Evolutionary conservation across 495 filamentous ascomycete genomes (phyloP).

Genomic region (Aspergillus bridgeri): DNA sequence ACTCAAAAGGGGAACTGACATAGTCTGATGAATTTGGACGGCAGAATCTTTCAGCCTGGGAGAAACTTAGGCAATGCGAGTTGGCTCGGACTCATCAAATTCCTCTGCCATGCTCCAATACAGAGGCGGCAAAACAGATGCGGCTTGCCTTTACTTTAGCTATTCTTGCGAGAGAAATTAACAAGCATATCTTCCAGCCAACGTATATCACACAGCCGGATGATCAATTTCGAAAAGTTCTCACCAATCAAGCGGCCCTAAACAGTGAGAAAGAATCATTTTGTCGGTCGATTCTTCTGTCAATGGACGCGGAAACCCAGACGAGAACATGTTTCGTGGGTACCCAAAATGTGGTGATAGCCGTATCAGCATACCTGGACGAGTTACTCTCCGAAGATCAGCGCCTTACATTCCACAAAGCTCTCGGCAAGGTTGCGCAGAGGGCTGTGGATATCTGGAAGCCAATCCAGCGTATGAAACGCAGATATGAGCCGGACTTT

Average conservation of each 20-base stretch:
- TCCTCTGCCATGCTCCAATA: constrained; percentile 18
- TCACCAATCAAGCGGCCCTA: constrained; percentile 16
- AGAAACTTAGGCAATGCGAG: constrained; percentile 9
- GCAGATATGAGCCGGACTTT: constrained; percentile 20
- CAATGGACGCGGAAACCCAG: constrained; percentile 18
- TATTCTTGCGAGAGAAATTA: constrained; percentile 24
- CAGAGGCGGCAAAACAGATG: constrained; percentile 23
- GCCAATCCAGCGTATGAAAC: constrained; percentile 12
- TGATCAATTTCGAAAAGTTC: constrained; percentile 10
- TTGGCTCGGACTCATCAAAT: constrained; percentile 4
- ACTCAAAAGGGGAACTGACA: constrained; percentile 2
- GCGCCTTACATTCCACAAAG: constrained; percentile 8
- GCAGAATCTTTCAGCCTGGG: constrained; percentile 10
- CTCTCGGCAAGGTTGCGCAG: constrained; percentile 15
- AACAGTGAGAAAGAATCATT: constrained; percentile 26
- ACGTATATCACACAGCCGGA: constrained; percentile 16
- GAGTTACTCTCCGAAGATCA: constrained; percentile 15
- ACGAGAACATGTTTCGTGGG: constrained; percentile 3
- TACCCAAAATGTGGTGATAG: constrained; percentile 10
- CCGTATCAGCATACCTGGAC: constrained; percentile 9
- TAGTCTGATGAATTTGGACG: constrained; percentile 4
- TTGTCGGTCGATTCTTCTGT: constrained; percentile 22
- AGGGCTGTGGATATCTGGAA: constrained; percentile 17
- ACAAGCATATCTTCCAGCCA: constrained; percentile 25
- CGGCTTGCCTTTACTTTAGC: constrained; percentile 22